These are phyloP conservation scores for Coelastrella sp. DNA, from an alignment of 139 green algal genomes.

Conservation along the genomic window DNA sequence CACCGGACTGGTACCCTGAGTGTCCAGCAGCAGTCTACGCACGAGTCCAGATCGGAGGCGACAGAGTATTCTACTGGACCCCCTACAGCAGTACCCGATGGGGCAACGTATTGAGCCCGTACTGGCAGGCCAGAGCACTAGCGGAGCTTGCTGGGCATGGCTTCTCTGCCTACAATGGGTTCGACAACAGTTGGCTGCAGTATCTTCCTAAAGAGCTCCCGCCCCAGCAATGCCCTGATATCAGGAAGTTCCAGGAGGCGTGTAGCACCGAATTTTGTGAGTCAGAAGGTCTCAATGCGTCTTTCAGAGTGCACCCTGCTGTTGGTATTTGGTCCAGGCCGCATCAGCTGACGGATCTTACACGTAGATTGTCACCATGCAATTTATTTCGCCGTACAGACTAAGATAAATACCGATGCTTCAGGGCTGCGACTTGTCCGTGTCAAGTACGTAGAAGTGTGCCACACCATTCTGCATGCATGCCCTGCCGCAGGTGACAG, in stretches of 20 bases:
- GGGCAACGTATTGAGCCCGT: slow-evolving; percentile 36
- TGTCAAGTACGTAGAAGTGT: background rate
- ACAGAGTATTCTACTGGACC: slow-evolving; percentile 29
- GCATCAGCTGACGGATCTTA: background rate
- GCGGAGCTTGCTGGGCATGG: slow-evolving; percentile 32
- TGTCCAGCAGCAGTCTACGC: slow-evolving; percentile 18
- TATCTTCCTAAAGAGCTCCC: slow-evolving; percentile 38
- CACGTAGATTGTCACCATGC: background rate
- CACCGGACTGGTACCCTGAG: slow-evolving; percentile 21
- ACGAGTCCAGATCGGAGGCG: slow-evolving; percentile 2
- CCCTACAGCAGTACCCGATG: slow-evolving; percentile 3
- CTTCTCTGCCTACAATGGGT: slow-evolving; percentile 25
- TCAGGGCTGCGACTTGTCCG: no score
- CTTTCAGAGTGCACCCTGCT: background rate
- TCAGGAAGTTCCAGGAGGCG: background rate
- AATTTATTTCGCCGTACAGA: no score
- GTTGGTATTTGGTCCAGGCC: background rate
- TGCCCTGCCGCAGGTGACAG: background rate
- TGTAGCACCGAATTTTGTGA: background rate
- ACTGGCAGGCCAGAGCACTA: slow-evolving; percentile 41
- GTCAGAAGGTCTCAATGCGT: background rate
- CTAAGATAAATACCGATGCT: no score
- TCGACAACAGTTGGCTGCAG: slow-evolving; percentile 28
- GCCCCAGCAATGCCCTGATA: background rate
- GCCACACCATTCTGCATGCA: background rate